These are phyloP conservation scores for Cercis canadensis DNA, from an alignment of 306 rosid species.

Conservation along the genomic window DNA sequence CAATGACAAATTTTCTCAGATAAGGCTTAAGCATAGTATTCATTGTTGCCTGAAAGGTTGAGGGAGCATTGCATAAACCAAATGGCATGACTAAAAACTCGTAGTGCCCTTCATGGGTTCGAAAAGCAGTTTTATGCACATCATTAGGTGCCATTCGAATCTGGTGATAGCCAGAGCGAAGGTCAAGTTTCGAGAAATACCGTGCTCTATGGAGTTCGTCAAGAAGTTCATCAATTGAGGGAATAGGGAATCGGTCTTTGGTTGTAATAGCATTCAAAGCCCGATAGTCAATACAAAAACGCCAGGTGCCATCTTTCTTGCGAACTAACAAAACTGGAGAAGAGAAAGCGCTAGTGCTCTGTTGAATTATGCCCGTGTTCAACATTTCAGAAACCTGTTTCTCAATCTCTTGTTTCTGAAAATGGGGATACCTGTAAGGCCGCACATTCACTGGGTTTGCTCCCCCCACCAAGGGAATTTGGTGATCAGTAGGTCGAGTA, in stretches of 20 bases:
- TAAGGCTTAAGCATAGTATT: not conserved
- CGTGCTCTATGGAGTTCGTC: not conserved
- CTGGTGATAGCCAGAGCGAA: not conserved
- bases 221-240: not conserved
- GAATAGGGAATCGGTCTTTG: not conserved
- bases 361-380: not conserved
- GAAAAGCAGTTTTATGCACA: not conserved
- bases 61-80: not conserved
- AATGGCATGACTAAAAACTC: not conserved
- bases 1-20: not conserved
- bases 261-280: not conserved
- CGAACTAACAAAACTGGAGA: not conserved
- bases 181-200: not conserved
- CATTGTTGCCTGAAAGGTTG: not conserved
- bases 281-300: not conserved
- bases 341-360: not conserved
- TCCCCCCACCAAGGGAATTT: not conserved
- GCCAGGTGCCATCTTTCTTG: not conserved
- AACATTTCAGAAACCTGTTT: not conserved
- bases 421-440: not conserved
- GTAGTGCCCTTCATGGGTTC: not conserved
- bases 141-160: not conserved
- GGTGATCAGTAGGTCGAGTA: not conserved
- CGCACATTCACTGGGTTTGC: not conserved
- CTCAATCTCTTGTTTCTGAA: not conserved